Percentiles rank a stretch among this genome's conserved stretches.
Conservation (phyloP, 345 rosid species). For the Anacardium occidentale region DNA sequence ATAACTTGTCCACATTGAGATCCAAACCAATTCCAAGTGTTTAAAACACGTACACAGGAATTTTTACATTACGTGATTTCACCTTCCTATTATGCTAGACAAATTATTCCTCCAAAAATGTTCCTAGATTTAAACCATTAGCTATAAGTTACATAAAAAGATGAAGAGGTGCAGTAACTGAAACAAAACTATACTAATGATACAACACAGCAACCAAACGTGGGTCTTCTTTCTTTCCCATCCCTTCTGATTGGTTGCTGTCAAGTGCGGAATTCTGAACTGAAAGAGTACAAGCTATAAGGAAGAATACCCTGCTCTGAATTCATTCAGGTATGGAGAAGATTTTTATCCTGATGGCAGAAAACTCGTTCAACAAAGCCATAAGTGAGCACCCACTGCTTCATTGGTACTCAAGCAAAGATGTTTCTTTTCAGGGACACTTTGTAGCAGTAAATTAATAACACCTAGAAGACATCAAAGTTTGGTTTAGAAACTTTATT, state of each 20-base stretch:
- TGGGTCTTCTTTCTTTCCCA: slow-evolving; percentile 21
- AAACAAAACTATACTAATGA: slow-evolving; percentile 30
- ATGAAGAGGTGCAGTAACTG: slow-evolving; percentile 16
- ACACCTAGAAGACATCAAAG: background rate
- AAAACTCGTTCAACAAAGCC: slow-evolving; percentile 14
- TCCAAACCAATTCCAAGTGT: slow-evolving; percentile 22
- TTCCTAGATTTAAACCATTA: slow-evolving; percentile 19
- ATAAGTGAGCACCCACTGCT: background rate
- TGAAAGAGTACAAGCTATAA: slow-evolving; percentile 11
- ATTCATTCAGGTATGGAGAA: slow-evolving; percentile 12
- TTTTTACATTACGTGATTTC: slow-evolving; percentile 30
- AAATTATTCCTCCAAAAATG: slow-evolving; percentile 44
- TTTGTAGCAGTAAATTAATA: slow-evolving; percentile 21
- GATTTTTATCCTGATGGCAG: slow-evolving; percentile 24
- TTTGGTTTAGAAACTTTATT: slow-evolving; percentile 20
- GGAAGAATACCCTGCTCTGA: slow-evolving; percentile 10
- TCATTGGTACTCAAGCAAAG: slow-evolving; percentile 7
- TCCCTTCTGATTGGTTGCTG: slow-evolving; percentile 28
- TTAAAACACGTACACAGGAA: slow-evolving; percentile 28
- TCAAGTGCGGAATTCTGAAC: slow-evolving; percentile 21
- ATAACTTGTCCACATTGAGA: slow-evolving; percentile 21
- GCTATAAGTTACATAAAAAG: slow-evolving; percentile 36
- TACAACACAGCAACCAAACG: slow-evolving; percentile 31
- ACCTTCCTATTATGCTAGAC: slow-evolving; percentile 32
- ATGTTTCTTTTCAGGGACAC: slow-evolving; percentile 13